A percentile compares a stretch with the other conserved stretches of the same genome.
Conservation (phyloP, 257 asterid species). For the Cruciata laevipes region DNA sequence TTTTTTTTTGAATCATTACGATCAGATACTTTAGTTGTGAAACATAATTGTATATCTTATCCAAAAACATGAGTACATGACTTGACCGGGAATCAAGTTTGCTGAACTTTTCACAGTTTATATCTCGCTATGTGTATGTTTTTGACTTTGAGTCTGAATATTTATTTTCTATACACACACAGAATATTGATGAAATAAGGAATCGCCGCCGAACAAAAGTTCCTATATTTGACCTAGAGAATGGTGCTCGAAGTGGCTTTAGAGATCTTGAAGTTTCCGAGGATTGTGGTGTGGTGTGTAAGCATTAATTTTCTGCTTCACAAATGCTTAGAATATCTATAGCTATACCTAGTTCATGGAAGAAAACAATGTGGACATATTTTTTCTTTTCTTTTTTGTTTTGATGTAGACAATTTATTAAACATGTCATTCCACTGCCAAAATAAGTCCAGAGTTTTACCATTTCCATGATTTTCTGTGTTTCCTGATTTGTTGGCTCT, state of each 20-base stretch:
- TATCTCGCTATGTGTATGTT: not conserved
- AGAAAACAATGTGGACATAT: too few species aligned
- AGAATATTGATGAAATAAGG: constrained; percentile 85
- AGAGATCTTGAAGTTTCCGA: constrained; percentile 91
- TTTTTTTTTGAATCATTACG: not conserved
- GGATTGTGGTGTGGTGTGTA: constrained; percentile 95
- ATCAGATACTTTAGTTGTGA: not conserved
- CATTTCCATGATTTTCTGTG: not conserved
- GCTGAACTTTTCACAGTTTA: not conserved
- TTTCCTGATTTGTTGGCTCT: constrained; percentile 1
- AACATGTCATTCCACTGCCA: not conserved
- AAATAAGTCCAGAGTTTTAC: constrained; percentile 2
- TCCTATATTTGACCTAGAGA: constrained; percentile 87
- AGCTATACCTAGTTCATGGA: not conserved
- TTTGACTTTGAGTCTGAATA: not conserved
- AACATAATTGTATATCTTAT: not conserved
- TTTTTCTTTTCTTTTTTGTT: too few species aligned
- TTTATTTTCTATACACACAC: constrained; percentile 13
- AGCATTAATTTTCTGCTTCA: not conserved
- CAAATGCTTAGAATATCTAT: not conserved
- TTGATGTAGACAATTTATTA: not conserved
- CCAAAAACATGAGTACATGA: not conserved
- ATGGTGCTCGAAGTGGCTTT: constrained; percentile 83
- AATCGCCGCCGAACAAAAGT: constrained; percentile 68
- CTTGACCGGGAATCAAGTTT: not conserved